Evolutionary conservation across 306 rosid species (phyloP).

Genomic region (Prunus kanzakura): DNA sequence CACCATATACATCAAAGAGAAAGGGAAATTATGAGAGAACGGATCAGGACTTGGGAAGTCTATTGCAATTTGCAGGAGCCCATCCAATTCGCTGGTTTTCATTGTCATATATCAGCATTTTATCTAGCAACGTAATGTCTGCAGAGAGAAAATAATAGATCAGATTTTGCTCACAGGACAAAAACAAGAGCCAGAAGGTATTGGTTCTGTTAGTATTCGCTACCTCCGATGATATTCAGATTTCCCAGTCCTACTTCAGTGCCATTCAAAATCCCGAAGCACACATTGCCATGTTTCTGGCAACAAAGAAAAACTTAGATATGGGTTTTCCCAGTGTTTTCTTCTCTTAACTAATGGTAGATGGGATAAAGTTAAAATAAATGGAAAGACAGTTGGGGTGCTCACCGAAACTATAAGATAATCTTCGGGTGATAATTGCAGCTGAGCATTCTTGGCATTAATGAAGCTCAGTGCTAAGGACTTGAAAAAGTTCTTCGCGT

Average conservation of each 20-base stretch:
- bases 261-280: conserved; percentile 77
- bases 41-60: conserved; percentile 48
- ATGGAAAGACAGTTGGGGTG: not conserved
- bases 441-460: conserved; percentile 31
- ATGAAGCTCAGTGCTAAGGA: conserved; percentile 51
- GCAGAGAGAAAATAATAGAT: conserved; percentile 8
- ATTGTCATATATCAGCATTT: conserved; percentile 69
- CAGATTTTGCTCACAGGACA: not conserved
- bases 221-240: conserved; percentile 70
- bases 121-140: conserved; percentile 65
- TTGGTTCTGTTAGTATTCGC: not conserved
- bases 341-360: not conserved
- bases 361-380: not conserved
- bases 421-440: conserved; percentile 50
- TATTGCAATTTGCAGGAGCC: conserved; percentile 48
- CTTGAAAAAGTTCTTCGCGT: conserved; percentile 47
- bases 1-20: conserved; percentile 8
- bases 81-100: conserved; percentile 72
- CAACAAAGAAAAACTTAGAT: conserved; percentile 20
- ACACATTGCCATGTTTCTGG: conserved; percentile 57
- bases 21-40: conserved; percentile 4
- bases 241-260: conserved; percentile 41
- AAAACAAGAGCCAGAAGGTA: not conserved
- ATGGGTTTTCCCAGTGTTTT: conserved; percentile 7
- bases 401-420: conserved; percentile 71